Conservation (phyloP, 1,284 basidiomycete species). For the Trichosporon coremiiforme region DNA sequence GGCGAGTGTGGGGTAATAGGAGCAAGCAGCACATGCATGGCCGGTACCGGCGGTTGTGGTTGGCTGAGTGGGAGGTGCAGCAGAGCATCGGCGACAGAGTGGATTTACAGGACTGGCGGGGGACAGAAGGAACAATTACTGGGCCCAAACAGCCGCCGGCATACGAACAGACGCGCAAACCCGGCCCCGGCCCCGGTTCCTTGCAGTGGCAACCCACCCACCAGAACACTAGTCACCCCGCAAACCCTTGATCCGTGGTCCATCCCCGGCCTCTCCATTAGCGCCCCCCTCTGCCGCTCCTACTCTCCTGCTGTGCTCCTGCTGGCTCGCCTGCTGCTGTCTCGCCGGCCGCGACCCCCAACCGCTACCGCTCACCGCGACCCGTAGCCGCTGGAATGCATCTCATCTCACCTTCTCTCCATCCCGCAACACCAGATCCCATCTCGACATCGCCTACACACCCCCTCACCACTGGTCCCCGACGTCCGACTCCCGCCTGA, state of each 20-base stretch:
- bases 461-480: not conserved
- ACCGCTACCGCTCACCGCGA: not conserved
- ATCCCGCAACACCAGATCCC: conserved; percentile 2
- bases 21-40: too few relatives aligned
- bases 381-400: not conserved
- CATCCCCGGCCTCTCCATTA: not conserved
- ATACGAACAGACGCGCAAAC: conserved; percentile 7
- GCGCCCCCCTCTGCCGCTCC: too few relatives aligned
- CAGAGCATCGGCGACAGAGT: too few relatives aligned
- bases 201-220: conserved; percentile 3
- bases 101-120: conserved; percentile 1
- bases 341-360: not conserved
- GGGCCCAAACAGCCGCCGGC: conserved; percentile 12
- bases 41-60: too few relatives aligned
- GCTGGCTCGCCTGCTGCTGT: too few relatives aligned
- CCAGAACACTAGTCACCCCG: not conserved
- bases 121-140: conserved; percentile 1
- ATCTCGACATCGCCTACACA: not conserved
- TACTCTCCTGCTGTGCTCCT: too few relatives aligned
- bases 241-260: not conserved
- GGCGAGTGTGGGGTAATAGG: too few relatives aligned
- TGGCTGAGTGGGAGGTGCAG: too few relatives aligned
- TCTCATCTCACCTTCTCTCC: conserved; percentile 2
- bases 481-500: not conserved
- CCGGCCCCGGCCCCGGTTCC: conserved; percentile 10